These are phyloP conservation scores for Thermomyces lanuginosus DNA, from an alignment of 2,329 filamentous ascomycete genomes.

Conservation along the genomic window DNA sequence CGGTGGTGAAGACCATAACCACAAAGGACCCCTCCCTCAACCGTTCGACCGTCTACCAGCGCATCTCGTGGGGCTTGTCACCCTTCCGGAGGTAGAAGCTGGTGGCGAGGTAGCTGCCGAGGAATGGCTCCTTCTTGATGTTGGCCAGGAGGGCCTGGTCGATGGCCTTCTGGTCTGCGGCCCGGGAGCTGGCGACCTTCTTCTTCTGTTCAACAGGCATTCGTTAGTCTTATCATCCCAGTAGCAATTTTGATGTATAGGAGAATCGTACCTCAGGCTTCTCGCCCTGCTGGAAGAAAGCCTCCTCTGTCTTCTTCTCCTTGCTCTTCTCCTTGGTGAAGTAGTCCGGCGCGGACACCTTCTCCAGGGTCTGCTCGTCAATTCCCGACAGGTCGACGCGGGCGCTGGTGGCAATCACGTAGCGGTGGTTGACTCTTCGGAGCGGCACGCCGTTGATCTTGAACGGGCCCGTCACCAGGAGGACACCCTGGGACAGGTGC, in stretches of 20 bases:
- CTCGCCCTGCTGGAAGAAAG: constrained; percentile 99
- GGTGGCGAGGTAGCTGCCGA: constrained; percentile 82
- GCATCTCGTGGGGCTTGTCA: constrained; percentile 99
- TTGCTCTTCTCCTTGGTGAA: constrained; percentile 84
- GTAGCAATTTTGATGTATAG: constrained; percentile 1
- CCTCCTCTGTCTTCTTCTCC: constrained; percentile 94
- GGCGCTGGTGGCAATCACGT: constrained; percentile 35
- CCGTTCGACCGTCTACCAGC: constrained; percentile 56
- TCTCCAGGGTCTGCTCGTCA: constrained; percentile 55
- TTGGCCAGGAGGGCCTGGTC: constrained; percentile 88
- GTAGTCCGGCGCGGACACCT: constrained; percentile 82
- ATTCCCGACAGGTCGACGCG: constrained; percentile 53
- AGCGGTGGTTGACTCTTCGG: constrained; percentile 47
- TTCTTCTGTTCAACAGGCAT: constrained; percentile 58
- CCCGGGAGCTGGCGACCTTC: constrained; percentile 77
- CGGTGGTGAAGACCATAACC: constrained; percentile 18
- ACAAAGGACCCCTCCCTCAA: constrained; percentile 23
- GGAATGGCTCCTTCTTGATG: constrained; percentile 97
- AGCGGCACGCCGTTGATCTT: constrained; percentile 99
- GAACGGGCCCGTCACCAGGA: constrained; percentile 98
- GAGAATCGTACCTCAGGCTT: constrained; percentile 70
- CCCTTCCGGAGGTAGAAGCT: constrained; percentile 98
- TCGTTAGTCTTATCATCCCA: constrained; percentile 1
- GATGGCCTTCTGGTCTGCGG: constrained; percentile 93
- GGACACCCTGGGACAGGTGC: constrained; percentile 89